Base-by-base conservation (phyloP, 768 basidiomycete species). In the Ephemerocybe angulata region DNA sequence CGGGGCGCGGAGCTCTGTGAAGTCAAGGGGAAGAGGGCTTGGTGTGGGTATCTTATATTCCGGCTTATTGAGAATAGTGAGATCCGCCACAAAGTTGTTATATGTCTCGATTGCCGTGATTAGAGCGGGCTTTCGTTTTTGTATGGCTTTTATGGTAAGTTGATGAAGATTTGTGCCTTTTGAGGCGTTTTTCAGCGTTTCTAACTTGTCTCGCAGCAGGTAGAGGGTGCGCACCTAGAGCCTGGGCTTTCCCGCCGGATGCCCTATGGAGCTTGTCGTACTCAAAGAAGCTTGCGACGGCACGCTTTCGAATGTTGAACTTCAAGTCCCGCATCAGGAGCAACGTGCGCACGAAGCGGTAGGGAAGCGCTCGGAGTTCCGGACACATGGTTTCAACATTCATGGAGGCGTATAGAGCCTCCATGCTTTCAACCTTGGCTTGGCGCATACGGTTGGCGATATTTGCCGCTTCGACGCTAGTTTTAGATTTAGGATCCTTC, bases 291-390 rank as follows among this genome's bases (percentile, higher is more conserved):
- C 62, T 63, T 0, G 64, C 61, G 21, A 72, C 65, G 0, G 65
- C 68, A 7, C 62, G 56, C 51, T 69, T 69, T 0, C 65, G 58
- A 3, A 75, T 71, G 52, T 70, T 72, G 31, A 74, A 70, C 55
- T 77, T 77, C 31, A 73, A 59, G 54, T 74, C 70, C 0, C 67
- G 60, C 1, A 68, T 67, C 31, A 71, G 58, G 3, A 77, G 51
- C 0, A 76, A 63, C 0, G 56, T 59, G 1, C 52, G 57, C 8
- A 72, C 62, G 53, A 73, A 73, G 3, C 69, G 61, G 3, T 67
- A 43, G 13, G 64, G 55, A 6, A 72, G 35, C 4, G 61, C 61
- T n/a, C 58, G 25, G 3, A 77, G 69, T 22, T 70, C 70, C 0
- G 72, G 74, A 33, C 69, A 72, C 7, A 29, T 22, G 3, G 67